Conservation (phyloP, 306 rosid genomes). For the Dryas alaskensis region DNA sequence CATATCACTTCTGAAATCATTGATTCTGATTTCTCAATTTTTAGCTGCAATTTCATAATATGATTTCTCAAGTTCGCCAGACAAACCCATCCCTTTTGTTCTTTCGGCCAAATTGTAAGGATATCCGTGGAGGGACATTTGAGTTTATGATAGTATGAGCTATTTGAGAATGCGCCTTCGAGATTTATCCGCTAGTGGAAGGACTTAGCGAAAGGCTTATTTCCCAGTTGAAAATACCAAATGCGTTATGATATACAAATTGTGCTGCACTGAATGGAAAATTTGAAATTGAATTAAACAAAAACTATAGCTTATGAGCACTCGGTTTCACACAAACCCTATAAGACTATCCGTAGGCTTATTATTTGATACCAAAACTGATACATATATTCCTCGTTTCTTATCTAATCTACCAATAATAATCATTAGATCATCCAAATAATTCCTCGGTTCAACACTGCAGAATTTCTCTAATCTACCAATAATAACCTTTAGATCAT, state of each 20-base stretch:
- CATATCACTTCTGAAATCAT: too few relatives aligned
- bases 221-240: not conserved
- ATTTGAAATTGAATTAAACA: not conserved
- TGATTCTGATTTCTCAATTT: too few relatives aligned
- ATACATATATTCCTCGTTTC: not conserved
- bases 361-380: slow-evolving; percentile 15
- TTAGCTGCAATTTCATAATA: too few relatives aligned
- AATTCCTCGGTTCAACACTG: not conserved
- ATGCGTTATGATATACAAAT: not conserved
- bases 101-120: too few relatives aligned
- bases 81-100: too few relatives aligned
- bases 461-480: not conserved
- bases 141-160: too few relatives aligned
- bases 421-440: not conserved
- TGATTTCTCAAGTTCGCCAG: too few relatives aligned
- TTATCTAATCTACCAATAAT: not conserved
- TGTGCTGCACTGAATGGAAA: not conserved
- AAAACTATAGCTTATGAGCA: not conserved
- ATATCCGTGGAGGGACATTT: too few relatives aligned
- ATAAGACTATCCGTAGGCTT: not conserved
- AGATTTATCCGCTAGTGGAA: too few relatives aligned
- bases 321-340: not conserved
- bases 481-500: not conserved
- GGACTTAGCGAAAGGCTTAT: not conserved
- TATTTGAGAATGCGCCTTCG: too few relatives aligned